A percentile compares a stretch with the other conserved stretches of the same genome.
Conservation (phyloP, 2,329 filamentous ascomycete species). For the Ustilaginoidea virens region DNA sequence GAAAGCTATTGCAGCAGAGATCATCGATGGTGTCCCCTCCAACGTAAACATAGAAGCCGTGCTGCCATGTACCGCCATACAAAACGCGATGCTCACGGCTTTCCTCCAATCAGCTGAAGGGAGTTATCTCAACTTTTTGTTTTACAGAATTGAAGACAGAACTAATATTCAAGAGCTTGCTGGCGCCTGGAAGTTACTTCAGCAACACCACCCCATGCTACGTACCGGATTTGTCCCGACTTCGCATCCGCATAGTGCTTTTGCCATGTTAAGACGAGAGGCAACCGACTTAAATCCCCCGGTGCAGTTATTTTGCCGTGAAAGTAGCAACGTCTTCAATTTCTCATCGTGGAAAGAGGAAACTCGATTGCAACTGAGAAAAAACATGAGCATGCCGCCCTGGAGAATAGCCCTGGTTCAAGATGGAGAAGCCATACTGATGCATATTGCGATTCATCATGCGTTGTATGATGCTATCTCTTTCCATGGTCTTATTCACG, state of each 20-base stretch:
- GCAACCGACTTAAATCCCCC: constrained; percentile 5
- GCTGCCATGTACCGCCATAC: constrained; percentile 65
- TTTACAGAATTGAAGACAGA: constrained; percentile 29
- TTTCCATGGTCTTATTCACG: constrained; percentile 45
- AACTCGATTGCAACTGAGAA: constrained; percentile 17
- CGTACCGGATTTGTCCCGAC: constrained; percentile 57
- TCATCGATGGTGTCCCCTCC: constrained; percentile 10
- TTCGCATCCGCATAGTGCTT: constrained; percentile 43
- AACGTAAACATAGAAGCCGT: constrained; percentile 34
- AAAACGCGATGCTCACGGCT: constrained; percentile 65
- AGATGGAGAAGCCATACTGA: constrained; percentile 8
- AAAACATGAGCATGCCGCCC: constrained; percentile 35
- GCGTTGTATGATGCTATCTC: constrained; percentile 76
- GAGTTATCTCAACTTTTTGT: constrained; percentile 63
- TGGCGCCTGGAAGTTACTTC: constrained; percentile 43
- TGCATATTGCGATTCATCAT: constrained; percentile 51
- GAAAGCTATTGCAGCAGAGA: constrained; percentile 12
- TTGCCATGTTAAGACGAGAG: constrained; percentile 57
- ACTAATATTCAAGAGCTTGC: constrained; percentile 26
- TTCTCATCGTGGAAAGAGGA: constrained; percentile 21
- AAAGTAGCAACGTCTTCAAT: neutral
- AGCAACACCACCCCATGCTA: constrained; percentile 50
- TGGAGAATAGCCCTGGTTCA: constrained; percentile 45
- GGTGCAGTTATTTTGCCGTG: constrained; percentile 3
- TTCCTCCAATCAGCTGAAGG: constrained; percentile 51